These are phyloP conservation scores for Verbascum thapsus DNA, from an alignment of 257 asterid genomes.

Conservation along the genomic window DNA sequence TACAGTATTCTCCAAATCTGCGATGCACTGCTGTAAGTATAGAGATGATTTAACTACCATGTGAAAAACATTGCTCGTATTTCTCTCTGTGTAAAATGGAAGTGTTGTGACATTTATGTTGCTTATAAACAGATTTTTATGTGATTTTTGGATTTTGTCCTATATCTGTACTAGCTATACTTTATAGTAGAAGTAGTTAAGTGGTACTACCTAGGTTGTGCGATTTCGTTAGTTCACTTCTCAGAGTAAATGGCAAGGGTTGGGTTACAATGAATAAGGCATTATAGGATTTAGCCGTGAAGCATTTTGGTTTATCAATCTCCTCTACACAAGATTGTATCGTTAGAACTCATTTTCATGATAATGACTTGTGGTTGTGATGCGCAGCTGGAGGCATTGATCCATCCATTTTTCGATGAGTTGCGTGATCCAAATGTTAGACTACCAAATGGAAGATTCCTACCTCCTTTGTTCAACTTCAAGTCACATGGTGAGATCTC, in stretches of 20 bases:
- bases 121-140: neutral
- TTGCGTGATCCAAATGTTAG: slow-evolving; percentile 68
- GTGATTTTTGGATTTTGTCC: neutral
- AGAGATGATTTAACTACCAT: neutral
- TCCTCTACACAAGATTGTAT: no score
- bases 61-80: neutral
- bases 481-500: slow-evolving; percentile 50
- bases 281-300: neutral
- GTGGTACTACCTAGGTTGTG: neutral
- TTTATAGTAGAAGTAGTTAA: no score
- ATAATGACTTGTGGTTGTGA: slow-evolving; percentile 19
- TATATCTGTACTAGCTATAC: neutral
- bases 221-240: neutral
- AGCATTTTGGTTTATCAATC: slow-evolving; percentile 6
- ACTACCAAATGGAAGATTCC: slow-evolving; percentile 65
- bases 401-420: slow-evolving; percentile 70
- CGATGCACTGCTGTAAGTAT: slow-evolving; percentile 73
- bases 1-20: slow-evolving; percentile 72
- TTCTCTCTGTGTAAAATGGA: neutral
- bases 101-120: neutral
- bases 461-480: slow-evolving; percentile 76
- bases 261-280: neutral
- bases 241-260: neutral
- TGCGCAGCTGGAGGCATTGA: slow-evolving; percentile 65
- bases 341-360: slow-evolving; percentile 20